Conservation (phyloP, 108 stramenopile genomes). For the Licmophora abbreviata region DNA sequence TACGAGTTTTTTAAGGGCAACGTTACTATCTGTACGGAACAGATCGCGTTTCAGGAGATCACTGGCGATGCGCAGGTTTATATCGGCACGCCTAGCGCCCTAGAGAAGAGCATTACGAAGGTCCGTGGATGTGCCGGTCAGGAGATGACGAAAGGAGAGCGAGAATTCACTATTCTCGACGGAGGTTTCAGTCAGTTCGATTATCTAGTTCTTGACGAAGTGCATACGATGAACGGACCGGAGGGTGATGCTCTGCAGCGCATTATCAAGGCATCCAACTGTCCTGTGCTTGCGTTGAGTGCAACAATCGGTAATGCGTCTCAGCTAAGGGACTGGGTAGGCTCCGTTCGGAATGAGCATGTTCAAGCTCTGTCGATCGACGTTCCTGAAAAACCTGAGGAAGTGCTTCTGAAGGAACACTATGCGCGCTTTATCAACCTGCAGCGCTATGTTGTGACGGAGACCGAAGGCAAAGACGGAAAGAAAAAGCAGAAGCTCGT, state of each 20-base stretch:
- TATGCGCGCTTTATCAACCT: conserved; percentile 96
- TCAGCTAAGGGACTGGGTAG: conserved; percentile 92
- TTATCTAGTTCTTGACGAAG: conserved; percentile 97
- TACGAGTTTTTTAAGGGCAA: conserved; percentile 94
- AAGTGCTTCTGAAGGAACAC: conserved; percentile 85
- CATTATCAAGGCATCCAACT: conserved; percentile 90
- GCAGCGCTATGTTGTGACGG: conserved; percentile 90
- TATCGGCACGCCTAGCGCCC: conserved; percentile 95
- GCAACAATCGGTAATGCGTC: conserved; percentile 98
- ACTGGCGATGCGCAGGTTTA: conserved; percentile 89
- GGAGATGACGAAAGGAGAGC: conserved; percentile 88
- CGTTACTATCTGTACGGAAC: conserved; percentile 89
- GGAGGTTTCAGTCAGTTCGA: conserved; percentile 96
- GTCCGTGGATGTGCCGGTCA: conserved; percentile 91
- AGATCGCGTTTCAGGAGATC: conserved; percentile 85
- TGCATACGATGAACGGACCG: conserved; percentile 96
- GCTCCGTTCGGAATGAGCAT: conserved; percentile 83
- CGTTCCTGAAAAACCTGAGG: conserved; percentile 37
- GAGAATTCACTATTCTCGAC: conserved; percentile 92
- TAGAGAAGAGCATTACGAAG: conserved; percentile 91
- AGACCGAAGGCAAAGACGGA: conserved; percentile 76
- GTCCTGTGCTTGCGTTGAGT: conserved; percentile 94
- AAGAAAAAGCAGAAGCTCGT: conserved; percentile 70
- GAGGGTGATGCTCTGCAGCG: conserved; percentile 98
- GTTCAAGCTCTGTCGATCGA: conserved; percentile 66